phyloP scores from a whole-genome alignment of 495 filamentous ascomycete genomes.

The Thozetella sp. region DNA sequence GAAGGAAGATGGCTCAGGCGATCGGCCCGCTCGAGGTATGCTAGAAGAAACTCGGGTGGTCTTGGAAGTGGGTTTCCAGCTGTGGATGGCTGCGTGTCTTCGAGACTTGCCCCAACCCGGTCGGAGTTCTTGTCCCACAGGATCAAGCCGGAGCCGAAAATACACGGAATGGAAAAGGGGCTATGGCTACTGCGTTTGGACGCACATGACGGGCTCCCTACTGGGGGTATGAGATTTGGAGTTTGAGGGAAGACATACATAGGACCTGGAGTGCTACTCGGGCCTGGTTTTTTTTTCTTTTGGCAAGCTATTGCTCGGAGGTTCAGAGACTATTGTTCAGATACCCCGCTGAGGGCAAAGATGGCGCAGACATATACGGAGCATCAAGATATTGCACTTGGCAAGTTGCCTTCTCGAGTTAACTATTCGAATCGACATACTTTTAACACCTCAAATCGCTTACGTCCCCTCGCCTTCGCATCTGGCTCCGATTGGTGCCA shows the following conservation, averaged over 20 bases:
- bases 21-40: constrained; percentile 24
- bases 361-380: too few species aligned
- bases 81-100: neutral
- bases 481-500: too few species aligned
- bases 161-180: neutral
- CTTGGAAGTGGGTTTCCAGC: neutral
- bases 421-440: too few species aligned
- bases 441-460: too few species aligned
- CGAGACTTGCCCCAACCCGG: too few species aligned
- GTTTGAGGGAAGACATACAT: neutral
- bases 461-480: too few species aligned
- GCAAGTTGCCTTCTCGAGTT: too few species aligned
- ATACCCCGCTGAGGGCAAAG: neutral
- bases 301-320: neutral
- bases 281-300: neutral
- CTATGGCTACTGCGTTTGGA: too few species aligned
- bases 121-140: neutral
- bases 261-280: neutral
- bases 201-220: too few species aligned
- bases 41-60: constrained; percentile 9
- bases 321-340: neutral
- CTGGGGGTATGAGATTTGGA: neutral
- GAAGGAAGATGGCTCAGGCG: constrained; percentile 22
- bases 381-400: too few species aligned
- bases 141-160: too few species aligned